phyloP scores from a whole-genome alignment of 2,329 filamentous ascomycete genomes.

The Ascochyta lentis region DNA sequence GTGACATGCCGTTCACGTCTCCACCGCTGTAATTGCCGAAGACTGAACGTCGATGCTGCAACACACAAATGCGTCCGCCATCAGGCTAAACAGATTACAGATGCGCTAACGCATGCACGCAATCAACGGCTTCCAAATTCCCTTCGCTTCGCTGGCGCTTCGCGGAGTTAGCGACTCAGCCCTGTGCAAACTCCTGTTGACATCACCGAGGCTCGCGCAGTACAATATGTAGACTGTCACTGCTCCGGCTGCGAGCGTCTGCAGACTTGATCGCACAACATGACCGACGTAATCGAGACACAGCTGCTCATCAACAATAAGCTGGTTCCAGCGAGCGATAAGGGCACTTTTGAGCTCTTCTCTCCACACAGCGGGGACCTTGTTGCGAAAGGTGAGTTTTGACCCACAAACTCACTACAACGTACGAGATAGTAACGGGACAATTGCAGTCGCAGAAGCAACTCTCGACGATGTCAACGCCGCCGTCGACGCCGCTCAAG shows the following conservation, averaged over 20 bases:
- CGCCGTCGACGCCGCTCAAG: slow-evolving; percentile 34
- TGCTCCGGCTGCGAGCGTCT: neutral
- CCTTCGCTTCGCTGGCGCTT: too few relatives aligned
- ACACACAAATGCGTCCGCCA: too few relatives aligned
- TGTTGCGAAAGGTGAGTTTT: slow-evolving; percentile 33
- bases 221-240: too few relatives aligned
- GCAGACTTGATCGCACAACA: neutral
- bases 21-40: too few relatives aligned
- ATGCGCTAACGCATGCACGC: too few relatives aligned
- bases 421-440: neutral
- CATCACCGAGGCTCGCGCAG: too few relatives aligned
- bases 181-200: too few relatives aligned
- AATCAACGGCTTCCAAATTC: too few relatives aligned
- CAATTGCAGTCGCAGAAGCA: slow-evolving; percentile 27
- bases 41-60: too few relatives aligned
- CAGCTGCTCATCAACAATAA: slow-evolving; percentile 35
- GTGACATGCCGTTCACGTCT: too few relatives aligned
- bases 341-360: slow-evolving; percentile 34
- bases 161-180: too few relatives aligned
- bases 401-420: neutral
- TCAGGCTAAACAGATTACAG: too few relatives aligned
- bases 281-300: slow-evolving; percentile 21
- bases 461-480: slow-evolving; percentile 34
- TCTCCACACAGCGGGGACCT: slow-evolving; percentile 37
- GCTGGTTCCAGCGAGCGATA: slow-evolving; percentile 37